Conservation (phyloP, 1,284 basidiomycete species). For the Boletus mariae region DNA sequence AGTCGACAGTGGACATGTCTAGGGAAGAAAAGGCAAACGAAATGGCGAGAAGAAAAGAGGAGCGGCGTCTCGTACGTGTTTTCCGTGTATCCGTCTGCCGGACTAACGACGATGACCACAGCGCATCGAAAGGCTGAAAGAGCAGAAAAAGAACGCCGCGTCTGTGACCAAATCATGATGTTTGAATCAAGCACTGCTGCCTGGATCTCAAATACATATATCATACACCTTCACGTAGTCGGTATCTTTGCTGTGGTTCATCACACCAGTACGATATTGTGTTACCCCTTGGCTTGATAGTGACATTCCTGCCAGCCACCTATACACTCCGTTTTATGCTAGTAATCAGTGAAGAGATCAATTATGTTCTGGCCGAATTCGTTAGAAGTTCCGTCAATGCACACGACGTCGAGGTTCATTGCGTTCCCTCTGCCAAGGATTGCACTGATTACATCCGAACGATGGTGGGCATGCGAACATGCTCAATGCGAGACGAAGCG, state of each 20-base stretch:
- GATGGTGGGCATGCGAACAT: no score
- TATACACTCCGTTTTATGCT: no score
- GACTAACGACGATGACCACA: constrained; percentile 25
- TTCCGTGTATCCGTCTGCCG: background rate
- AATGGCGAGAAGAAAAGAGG: constrained; percentile 85
- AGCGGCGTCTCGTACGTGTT: constrained; percentile 69
- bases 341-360: background rate
- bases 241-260: no score
- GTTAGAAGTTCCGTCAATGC: constrained; percentile 15
- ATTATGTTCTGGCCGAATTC: constrained; percentile 10
- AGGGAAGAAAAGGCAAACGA: constrained; percentile 89
- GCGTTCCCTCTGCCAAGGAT: background rate
- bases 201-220: background rate
- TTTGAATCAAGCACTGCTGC: background rate
- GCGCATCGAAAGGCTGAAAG: constrained; percentile 69
- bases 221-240: background rate
- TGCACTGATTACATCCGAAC: background rate
- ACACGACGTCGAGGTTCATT: constrained; percentile 8
- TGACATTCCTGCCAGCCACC: no score
- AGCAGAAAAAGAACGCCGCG: constrained; percentile 54
- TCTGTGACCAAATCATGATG: background rate
- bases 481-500: no score
- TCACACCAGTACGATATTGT: no score
- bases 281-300: no score
- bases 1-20: constrained; percentile 43